Percentiles rank a stretch among this genome's conserved stretches.
These are phyloP conservation scores for Colletotrichum echinochloae DNA, from an alignment of 2,329 filamentous ascomycete species.

Conservation along the genomic window DNA sequence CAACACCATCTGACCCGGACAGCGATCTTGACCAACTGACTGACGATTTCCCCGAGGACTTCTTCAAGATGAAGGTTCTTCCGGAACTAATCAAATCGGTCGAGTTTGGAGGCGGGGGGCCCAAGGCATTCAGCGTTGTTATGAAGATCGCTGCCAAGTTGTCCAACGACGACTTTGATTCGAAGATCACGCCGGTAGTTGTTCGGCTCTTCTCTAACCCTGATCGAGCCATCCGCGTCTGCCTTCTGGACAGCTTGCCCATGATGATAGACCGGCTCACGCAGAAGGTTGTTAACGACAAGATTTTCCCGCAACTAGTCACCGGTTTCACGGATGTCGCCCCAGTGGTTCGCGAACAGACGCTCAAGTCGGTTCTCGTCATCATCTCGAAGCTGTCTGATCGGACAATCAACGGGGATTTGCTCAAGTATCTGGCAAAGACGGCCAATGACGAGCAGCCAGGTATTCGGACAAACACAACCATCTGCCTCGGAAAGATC, in stretches of 20 bases:
- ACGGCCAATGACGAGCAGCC: slow-evolving; percentile 98
- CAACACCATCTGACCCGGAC: slow-evolving; percentile 47
- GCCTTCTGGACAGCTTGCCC: slow-evolving; percentile 87
- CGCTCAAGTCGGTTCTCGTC: slow-evolving; percentile 90
- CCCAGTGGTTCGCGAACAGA: slow-evolving; percentile 93
- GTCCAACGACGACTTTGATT: slow-evolving; percentile 88
- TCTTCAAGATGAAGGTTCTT: slow-evolving; percentile 96
- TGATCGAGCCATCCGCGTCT: slow-evolving; percentile 91
- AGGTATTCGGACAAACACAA: slow-evolving; percentile 97
- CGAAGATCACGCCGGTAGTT: slow-evolving; percentile 85
- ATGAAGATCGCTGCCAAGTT: slow-evolving; percentile 93
- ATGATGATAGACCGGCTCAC: slow-evolving; percentile 91
- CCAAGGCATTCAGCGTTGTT: slow-evolving; percentile 88
- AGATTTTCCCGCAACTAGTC: slow-evolving; percentile 95
- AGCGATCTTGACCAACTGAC: slow-evolving; percentile 85
- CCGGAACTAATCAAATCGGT: slow-evolving; percentile 97
- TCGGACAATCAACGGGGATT: slow-evolving; percentile 90
- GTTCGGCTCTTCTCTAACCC: slow-evolving; percentile 90
- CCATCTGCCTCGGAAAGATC: slow-evolving; percentile 96
- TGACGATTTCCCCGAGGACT: slow-evolving; percentile 96
- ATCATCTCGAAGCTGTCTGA: slow-evolving; percentile 92
- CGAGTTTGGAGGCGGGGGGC: slow-evolving; percentile 96
- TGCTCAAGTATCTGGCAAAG: slow-evolving; percentile 90
- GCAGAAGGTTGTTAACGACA: slow-evolving; percentile 92
- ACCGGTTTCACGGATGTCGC: slow-evolving; percentile 94